Conservation (phyloP, 2,329 filamentous ascomycete species). For the Bipolaris bicolor region DNA sequence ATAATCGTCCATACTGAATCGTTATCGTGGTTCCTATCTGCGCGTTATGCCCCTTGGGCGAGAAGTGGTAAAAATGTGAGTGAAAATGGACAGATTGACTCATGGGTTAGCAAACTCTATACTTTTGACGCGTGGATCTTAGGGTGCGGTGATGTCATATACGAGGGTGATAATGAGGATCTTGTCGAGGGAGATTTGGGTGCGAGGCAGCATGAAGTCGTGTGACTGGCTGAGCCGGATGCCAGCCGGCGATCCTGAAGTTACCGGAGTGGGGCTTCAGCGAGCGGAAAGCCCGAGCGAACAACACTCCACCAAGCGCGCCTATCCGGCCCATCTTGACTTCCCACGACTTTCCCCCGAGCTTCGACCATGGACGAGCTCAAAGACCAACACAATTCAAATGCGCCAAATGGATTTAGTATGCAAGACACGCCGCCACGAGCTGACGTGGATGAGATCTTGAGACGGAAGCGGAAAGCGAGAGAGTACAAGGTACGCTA, state of each 20-base stretch:
- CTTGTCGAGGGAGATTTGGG: neutral
- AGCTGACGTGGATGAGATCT: slow-evolving; percentile 57
- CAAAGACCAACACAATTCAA: slow-evolving; percentile 33
- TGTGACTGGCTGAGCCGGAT: slow-evolving; percentile 17
- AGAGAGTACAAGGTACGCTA: slow-evolving; percentile 56
- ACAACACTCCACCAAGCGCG: slow-evolving; percentile 22
- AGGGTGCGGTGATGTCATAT: slow-evolving; percentile 7
- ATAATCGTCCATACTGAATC: neutral
- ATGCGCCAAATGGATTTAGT: slow-evolving; percentile 25
- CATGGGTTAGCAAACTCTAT: neutral
- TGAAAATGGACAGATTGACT: neutral
- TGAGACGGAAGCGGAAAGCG: slow-evolving; percentile 58
- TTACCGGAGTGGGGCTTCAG: slow-evolving; percentile 21
- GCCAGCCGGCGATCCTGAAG: slow-evolving; percentile 9
- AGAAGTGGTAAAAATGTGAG: neutral
- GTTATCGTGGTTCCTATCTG: neutral
- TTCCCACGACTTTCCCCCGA: slow-evolving; percentile 24
- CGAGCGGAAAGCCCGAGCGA: slow-evolving; percentile 20
- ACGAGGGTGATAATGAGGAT: neutral
- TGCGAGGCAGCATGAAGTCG: slow-evolving; percentile 6
- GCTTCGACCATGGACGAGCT: slow-evolving; percentile 39
- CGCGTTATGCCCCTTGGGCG: neutral
- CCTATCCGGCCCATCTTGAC: slow-evolving; percentile 25
- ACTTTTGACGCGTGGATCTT: neutral
- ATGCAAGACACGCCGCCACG: slow-evolving; percentile 50